phyloP scores from a whole-genome alignment of 2,329 filamentous ascomycete species.

The Clarireedia hainanense region DNA sequence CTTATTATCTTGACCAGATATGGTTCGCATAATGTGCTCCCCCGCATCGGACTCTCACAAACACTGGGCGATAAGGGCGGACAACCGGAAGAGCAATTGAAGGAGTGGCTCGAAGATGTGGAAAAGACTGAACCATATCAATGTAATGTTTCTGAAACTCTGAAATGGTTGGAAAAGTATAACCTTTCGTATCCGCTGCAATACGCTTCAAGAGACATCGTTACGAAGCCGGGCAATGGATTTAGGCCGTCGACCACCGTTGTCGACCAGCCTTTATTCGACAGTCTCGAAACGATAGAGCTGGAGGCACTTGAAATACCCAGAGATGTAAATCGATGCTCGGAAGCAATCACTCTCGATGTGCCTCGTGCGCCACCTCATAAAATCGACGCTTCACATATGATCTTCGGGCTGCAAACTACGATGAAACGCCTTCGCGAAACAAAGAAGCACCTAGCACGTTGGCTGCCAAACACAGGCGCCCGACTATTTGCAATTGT shows the following conservation, averaged over 20 bases:
- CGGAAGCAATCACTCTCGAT: slow-evolving; percentile 21
- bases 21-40: neutral
- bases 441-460: slow-evolving; percentile 25
- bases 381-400: slow-evolving; percentile 43
- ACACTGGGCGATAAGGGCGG: no score
- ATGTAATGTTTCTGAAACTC: neutral
- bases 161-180: slow-evolving; percentile 13
- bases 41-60: no score
- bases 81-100: no score
- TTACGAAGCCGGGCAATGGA: slow-evolving; percentile 13
- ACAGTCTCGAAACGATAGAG: slow-evolving; percentile 17
- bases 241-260: slow-evolving; percentile 19
- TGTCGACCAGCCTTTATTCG: slow-evolving; percentile 24
- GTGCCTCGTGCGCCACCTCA: slow-evolving; percentile 15
- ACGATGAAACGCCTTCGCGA: slow-evolving; percentile 25
- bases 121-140: no score
- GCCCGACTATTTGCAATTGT: slow-evolving; percentile 26
- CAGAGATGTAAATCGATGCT: slow-evolving; percentile 16
- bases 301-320: slow-evolving; percentile 15
- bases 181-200: slow-evolving; percentile 24
- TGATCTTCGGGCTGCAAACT: slow-evolving; percentile 36
- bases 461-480: slow-evolving; percentile 27
- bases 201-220: slow-evolving; percentile 25
- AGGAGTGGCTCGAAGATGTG: no score
- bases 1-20: neutral